These are phyloP conservation scores for Gypsophila paniculata DNA, from an alignment of 179 eudicot genomes.

Conservation along the genomic window DNA sequence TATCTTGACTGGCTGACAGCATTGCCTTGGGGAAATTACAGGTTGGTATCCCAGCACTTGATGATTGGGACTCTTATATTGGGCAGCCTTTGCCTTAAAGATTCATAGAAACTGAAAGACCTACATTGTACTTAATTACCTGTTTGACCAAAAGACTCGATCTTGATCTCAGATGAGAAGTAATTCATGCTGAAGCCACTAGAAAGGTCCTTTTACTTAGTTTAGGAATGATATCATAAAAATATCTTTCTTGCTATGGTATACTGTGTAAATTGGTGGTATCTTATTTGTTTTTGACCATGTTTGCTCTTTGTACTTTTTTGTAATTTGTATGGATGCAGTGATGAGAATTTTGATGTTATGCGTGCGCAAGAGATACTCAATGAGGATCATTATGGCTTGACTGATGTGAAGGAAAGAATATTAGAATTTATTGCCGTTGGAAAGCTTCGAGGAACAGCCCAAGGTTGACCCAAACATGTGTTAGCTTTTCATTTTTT, in stretches of 20 bases:
- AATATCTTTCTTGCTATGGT: neutral
- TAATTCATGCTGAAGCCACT: too few relatives aligned
- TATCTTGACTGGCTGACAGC: constrained; percentile 99
- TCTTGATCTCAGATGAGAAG: neutral
- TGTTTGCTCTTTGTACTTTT: neutral
- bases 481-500: constrained; percentile 2
- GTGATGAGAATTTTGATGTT: constrained; percentile 96
- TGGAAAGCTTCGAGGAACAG: constrained; percentile 87
- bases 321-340: constrained; percentile 35
- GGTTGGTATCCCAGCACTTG: constrained; percentile 41
- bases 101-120: neutral
- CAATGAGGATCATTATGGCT: constrained; percentile 96
- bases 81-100: neutral
- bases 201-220: too few relatives aligned
- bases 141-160: neutral
- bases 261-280: neutral
- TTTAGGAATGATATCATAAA: neutral
- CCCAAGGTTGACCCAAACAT: constrained; percentile 61
- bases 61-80: constrained; percentile 1
- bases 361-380: constrained; percentile 76
- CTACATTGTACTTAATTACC: neutral
- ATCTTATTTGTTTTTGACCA: constrained; percentile 5
- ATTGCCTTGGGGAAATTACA: constrained; percentile 97
- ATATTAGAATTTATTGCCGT: constrained; percentile 96
- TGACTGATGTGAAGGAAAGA: constrained; percentile 89